Conservation (phyloP, 129 eudicot species). For the Pittosporum tobira region DNA sequence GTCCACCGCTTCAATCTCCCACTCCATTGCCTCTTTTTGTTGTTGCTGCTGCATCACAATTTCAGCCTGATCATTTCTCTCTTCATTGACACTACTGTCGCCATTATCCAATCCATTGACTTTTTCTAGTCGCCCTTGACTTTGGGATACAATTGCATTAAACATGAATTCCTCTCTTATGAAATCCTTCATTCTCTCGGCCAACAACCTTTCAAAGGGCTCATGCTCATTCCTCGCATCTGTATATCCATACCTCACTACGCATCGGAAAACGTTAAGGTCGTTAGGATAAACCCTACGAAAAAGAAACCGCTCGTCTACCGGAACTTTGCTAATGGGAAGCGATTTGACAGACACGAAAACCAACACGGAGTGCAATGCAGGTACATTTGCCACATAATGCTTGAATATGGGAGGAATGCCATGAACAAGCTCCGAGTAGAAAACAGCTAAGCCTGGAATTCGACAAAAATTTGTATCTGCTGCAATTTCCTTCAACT, state of each 20-base stretch:
- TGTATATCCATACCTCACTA: slow-evolving; percentile 74
- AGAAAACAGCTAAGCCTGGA: slow-evolving; percentile 58
- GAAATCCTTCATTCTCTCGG: slow-evolving; percentile 45
- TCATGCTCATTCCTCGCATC: slow-evolving; percentile 51
- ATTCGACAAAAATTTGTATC: slow-evolving; percentile 20
- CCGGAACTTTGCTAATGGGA: slow-evolving; percentile 54
- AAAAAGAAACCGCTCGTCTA: slow-evolving; percentile 62
- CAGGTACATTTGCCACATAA: slow-evolving; percentile 46
- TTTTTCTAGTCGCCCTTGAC: neutral
- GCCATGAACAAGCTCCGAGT: slow-evolving; percentile 80
- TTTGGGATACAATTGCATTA: neutral
- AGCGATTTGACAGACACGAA: slow-evolving; percentile 66
- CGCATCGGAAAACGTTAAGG: slow-evolving; percentile 58
- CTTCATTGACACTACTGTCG: neutral
- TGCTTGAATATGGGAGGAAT: slow-evolving; percentile 76
- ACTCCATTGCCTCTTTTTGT: slow-evolving; percentile 11
- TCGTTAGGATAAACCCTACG: slow-evolving; percentile 49
- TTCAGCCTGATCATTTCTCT: neutral
- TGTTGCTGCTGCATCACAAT: slow-evolving; percentile 4
- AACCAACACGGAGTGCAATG: slow-evolving; percentile 61
- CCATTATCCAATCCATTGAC: neutral
- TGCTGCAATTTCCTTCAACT: slow-evolving; percentile 23
- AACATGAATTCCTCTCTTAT: slow-evolving; percentile 16
- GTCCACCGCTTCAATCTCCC: slow-evolving; percentile 45
- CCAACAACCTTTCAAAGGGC: slow-evolving; percentile 44